These are phyloP conservation scores for Delitschia confertaspora DNA, from an alignment of 495 filamentous ascomycete genomes.

Conservation along the genomic window DNA sequence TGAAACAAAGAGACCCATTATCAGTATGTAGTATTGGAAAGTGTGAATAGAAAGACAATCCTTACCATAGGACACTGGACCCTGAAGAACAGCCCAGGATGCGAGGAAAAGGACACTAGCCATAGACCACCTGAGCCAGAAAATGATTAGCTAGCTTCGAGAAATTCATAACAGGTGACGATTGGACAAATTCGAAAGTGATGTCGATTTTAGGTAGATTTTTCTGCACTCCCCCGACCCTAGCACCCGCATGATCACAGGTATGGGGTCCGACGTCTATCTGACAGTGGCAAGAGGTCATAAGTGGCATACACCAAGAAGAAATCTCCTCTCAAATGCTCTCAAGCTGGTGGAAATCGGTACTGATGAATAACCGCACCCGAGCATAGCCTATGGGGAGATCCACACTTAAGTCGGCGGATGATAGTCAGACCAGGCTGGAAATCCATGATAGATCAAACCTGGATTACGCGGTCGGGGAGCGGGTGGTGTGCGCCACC, in stretches of 20 bases:
- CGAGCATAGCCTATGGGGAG: too few relatives aligned
- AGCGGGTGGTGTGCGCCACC: conserved; percentile 12
- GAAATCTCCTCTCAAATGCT: neutral
- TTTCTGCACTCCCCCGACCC: conserved; percentile 24
- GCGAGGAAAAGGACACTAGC: conserved; percentile 82
- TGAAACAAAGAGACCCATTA: conserved; percentile 18
- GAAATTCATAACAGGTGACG: conserved; percentile 11
- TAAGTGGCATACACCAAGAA: conserved; percentile 14
- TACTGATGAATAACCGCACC: neutral
- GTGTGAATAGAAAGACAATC: too few relatives aligned
- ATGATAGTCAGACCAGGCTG: conserved; percentile 2
- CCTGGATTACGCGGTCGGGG: neutral
- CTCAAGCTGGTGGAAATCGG: neutral
- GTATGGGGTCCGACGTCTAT: conserved; percentile 16
- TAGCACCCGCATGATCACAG: conserved; percentile 30
- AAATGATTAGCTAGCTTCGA: conserved; percentile 17
- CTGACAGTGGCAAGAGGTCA: conserved; percentile 22
- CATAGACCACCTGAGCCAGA: conserved; percentile 71
- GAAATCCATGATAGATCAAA: conserved; percentile 8
- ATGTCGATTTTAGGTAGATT: conserved; percentile 25
- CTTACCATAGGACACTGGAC: conserved; percentile 62
- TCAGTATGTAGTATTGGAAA: too few relatives aligned
- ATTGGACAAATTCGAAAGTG: conserved; percentile 5
- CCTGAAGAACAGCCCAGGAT: conserved; percentile 92
- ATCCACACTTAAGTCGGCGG: neutral